Base-by-base conservation (phyloP, 164 flowering plant genomes). In the Hamamelis virginiana region DNA sequence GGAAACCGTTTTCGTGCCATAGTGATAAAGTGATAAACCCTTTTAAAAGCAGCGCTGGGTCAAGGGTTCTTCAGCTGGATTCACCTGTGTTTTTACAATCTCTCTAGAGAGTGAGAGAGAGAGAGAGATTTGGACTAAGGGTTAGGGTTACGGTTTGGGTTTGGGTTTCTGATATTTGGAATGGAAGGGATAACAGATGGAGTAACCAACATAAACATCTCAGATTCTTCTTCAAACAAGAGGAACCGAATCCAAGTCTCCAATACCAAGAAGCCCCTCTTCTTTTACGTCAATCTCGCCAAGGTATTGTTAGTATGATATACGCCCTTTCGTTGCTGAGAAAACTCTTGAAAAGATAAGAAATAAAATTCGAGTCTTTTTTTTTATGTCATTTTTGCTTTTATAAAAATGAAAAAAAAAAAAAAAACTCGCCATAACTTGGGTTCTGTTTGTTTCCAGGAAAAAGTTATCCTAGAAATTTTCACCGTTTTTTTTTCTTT, bases 261-360 rank as follows among this genome's bases (percentile, higher is more conserved):
- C 52, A 86, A 86, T 46, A 86, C 90, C 47, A 85, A 87, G 69
- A 87, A 85, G 50, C 86, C 91, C 57, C 82, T 87, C 65, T 86
- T 85, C 77, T 82, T 84, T 75, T 86, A 86, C 62, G 92, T 88
- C 65, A 88, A 88, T 70, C 90, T 88, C 59, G 87, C 93, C 69
- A 86, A 89, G 93, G 93, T 86, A 66, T 6, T 3, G 1, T 33
- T 46, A 28, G 11, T 38, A 44, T 59, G 41, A 19, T 58, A 26
- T 22, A 19, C 26, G 1, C 9, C 2, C 1, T 25, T 57, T 57
- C 16, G 28, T 52, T 52, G 1, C 56, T 52, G 9, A 52, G 4
- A 52, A 57, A 58, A 58, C 14, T 58, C 62, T 15, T 25, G 43
- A 51, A 2, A 33, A 33, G 41, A 33, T 2, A 33, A 33, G 41